Base-by-base conservation (phyloP, 352 stramenopile species). In the Globisporangium canariense region DNA sequence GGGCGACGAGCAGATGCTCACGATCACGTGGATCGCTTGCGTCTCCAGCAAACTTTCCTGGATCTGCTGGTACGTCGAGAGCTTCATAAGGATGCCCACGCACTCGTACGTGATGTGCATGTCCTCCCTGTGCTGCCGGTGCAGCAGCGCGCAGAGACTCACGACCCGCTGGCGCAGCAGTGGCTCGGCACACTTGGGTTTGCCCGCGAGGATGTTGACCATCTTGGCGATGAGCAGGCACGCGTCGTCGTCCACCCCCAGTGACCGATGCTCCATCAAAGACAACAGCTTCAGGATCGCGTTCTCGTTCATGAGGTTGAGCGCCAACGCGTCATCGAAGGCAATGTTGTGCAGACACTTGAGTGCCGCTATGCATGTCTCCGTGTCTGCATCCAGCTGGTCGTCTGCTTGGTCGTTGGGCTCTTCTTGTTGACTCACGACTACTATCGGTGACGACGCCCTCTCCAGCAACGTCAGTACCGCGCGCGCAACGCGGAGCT, bases 11-110 rank as follows among this genome's bases (percentile, higher is more conserved):
- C 81, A 92, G 22, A 89, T 85, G 40, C 70, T 79, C 18, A 85
- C 73, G 28, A 89, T 64, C 25, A 92, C 79, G 5, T 87, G 69
- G 22, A 90, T 78, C 0, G 74, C 79, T 52, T 90, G 78, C 0
- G 81, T 92, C 52, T 92, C 83, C 2, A 70, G 65, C 2, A 92
- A 64, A 16, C 65, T 57, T 0, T 70, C 45, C 40, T 89, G 79
- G 49, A 92, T 90, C 18, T 79, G 79, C 60, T 92, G 83, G 51
- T 86, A 89, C 4, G 73, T 89, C 9, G 83, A 92, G 16, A 92
- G 61, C 22, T 79, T 71, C 69, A 85, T 81, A 32, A 92, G 60
- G 34, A 89, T 69, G 14, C 66, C 52, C 1, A 82, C 62, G 9
- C 77, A 86, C 34, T 83, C 76, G 5, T 67, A 73, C 4, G 79